Evolutionary conservation across 2,329 filamentous ascomycete species (phyloP).

Genomic region (Botrytis byssoidea): DNA sequence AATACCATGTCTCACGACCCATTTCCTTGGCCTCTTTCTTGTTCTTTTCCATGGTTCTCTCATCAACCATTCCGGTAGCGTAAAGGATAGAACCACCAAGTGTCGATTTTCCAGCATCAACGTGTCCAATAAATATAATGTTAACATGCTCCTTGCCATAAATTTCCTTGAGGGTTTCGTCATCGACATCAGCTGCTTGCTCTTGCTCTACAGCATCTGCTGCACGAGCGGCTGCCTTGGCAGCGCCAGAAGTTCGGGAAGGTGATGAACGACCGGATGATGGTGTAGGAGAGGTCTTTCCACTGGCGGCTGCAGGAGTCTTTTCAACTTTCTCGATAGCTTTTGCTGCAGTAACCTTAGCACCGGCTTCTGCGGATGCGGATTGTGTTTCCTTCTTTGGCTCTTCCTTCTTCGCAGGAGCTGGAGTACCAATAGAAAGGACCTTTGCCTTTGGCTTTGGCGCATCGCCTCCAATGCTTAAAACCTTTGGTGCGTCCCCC

Average conservation of each 20-base stretch:
- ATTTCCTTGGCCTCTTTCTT: conserved; percentile 95
- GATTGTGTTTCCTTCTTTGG: conserved; percentile 47
- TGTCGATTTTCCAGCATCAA: conserved; percentile 97
- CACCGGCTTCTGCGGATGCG: conserved; percentile 57
- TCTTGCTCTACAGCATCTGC: conserved; percentile 79
- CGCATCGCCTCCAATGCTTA: conserved; percentile 61
- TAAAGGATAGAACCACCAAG: conserved; percentile 92
- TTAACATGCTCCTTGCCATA: conserved; percentile 94
- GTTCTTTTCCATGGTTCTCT: conserved; percentile 97
- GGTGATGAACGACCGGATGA: conserved; percentile 85
- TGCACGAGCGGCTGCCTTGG: conserved; percentile 58
- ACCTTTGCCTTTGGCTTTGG: conserved; percentile 63
- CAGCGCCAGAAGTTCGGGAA: conserved; percentile 54
- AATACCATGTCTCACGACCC: conserved; percentile 96
- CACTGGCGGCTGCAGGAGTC: conserved; percentile 57
- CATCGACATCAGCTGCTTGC: conserved; percentile 68
- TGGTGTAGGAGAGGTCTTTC: conserved; percentile 76
- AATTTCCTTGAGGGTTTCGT: conserved; percentile 87
- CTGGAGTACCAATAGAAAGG: conserved; percentile 65
- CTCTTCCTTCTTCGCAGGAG: conserved; percentile 49
- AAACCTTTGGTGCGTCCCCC: conserved; percentile 61
- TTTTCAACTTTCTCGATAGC: conserved; percentile 93
- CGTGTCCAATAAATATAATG: conserved; percentile 96
- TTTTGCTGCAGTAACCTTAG: conserved; percentile 84
- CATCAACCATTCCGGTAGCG: conserved; percentile 97